phyloP scores from a whole-genome alignment of 108 stramenopile species.

The Skeletonema marinoi region DNA sequence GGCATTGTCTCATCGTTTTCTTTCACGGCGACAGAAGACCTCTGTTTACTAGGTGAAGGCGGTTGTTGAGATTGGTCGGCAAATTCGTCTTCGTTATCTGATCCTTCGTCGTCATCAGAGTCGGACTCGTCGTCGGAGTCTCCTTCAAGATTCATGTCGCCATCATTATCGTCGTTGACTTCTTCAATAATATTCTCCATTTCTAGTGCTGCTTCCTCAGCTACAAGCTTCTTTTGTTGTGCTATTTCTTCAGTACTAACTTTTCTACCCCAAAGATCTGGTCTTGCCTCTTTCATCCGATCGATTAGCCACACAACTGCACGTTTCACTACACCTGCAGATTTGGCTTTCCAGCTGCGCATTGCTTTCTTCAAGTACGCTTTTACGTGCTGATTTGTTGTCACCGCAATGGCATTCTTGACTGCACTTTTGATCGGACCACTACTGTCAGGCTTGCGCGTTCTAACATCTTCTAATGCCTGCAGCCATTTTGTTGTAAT shows the following conservation, averaged over 20 bases:
- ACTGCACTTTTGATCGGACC: conserved; percentile 60
- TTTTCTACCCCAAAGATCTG: conserved; percentile 59
- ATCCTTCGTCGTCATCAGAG: conserved; percentile 60
- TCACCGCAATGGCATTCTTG: conserved; percentile 60
- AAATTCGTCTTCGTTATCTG: conserved; percentile 50
- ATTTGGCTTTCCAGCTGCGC: conserved; percentile 60
- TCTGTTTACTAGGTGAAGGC: conserved; percentile 26
- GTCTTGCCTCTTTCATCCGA: conserved; percentile 73
- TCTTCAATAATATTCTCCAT: conserved; percentile 75
- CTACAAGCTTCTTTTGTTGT: conserved; percentile 64
- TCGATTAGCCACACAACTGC: conserved; percentile 80
- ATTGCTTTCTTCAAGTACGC: conserved; percentile 79
- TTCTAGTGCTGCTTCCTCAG: conserved; percentile 65
- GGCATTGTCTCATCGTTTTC: conserved; percentile 61
- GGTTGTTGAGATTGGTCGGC: conserved; percentile 39
- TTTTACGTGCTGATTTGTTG: conserved; percentile 68
- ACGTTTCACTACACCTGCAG: conserved; percentile 68
- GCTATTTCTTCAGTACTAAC: conserved; percentile 48
- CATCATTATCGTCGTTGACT: conserved; percentile 55
- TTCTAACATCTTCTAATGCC: conserved; percentile 66
- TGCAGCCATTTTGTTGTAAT: conserved; percentile 82
- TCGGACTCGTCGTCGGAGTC: conserved; percentile 70
- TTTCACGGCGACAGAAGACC: conserved; percentile 25
- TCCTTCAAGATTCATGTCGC: conserved; percentile 62
- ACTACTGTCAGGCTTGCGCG: conserved; percentile 41